phyloP scores from a whole-genome alignment of 768 basidiomycete species.

The Phallus indusiatus region DNA sequence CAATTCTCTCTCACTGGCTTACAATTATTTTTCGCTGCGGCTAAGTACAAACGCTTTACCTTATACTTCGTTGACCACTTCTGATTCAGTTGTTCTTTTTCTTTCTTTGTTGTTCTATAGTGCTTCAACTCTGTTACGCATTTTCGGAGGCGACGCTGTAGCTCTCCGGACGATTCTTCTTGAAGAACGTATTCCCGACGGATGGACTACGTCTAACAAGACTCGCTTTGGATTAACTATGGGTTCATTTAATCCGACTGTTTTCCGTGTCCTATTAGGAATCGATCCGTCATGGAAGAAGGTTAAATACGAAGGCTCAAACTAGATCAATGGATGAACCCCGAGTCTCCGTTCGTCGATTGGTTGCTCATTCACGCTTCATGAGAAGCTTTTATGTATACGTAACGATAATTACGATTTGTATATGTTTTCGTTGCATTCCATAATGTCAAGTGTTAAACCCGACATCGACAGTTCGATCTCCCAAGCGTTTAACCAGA shows the following conservation, averaged over 20 bases:
- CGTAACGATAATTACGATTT: too few species aligned
- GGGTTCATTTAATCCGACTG: conserved; percentile 35
- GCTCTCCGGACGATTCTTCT: conserved; percentile 47
- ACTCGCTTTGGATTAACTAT: conserved; percentile 53
- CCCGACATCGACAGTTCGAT: too few species aligned
- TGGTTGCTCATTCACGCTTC: too few species aligned
- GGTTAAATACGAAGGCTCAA: neutral
- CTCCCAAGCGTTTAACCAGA: too few species aligned
- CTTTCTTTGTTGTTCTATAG: conserved; percentile 23
- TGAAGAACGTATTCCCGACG: conserved; percentile 62
- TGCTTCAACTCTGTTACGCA: conserved; percentile 50
- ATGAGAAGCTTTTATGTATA: too few species aligned
- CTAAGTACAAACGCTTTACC: conserved; percentile 42
- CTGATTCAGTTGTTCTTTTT: conserved; percentile 1
- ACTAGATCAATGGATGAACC: too few species aligned
- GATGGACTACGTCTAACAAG: conserved; percentile 59
- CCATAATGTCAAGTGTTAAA: too few species aligned
- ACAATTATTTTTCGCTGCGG: conserved; percentile 56
- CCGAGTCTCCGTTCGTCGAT: too few species aligned
- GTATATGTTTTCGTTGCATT: too few species aligned
- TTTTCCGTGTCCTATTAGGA: neutral
- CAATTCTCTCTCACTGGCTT: conserved; percentile 39
- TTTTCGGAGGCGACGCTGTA: conserved; percentile 54
- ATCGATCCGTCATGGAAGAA: conserved; percentile 7
- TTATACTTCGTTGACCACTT: neutral